A percentile compares a stretch with the other conserved stretches of the same genome.
Conservation (phyloP, 2,329 filamentous ascomycete species). For the Colletotrichum lentis region DNA sequence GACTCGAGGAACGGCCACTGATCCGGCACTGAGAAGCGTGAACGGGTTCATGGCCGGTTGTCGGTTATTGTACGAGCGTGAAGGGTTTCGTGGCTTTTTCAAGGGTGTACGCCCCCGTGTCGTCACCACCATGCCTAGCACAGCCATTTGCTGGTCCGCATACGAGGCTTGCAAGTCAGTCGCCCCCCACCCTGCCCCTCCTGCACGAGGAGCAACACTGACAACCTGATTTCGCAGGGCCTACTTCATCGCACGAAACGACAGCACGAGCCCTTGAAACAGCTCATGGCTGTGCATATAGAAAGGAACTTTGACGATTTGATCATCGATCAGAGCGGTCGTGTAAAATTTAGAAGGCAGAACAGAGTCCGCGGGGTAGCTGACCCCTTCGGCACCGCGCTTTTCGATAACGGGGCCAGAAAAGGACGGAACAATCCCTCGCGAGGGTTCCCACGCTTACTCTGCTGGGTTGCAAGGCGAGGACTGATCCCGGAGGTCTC, state of each 20-base stretch:
- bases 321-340: constrained; percentile 33
- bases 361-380: constrained; percentile 5
- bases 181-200: background rate
- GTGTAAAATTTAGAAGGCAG: constrained; percentile 32
- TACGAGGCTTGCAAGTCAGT: constrained; percentile 75
- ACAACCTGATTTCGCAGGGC: constrained; percentile 52
- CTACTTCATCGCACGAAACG: constrained; percentile 67
- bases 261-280: constrained; percentile 45
- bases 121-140: constrained; percentile 97
- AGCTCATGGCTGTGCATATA: constrained; percentile 26
- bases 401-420: background rate
- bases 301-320: constrained; percentile 18
- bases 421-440: constrained; percentile 6
- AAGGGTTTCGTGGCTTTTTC: constrained; percentile 88
- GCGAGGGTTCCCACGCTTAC: background rate
- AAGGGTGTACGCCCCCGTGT: constrained; percentile 90
- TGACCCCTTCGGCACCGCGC: constrained; percentile 1
- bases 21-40: constrained; percentile 84
- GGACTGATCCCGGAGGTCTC: constrained; percentile 3
- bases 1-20: constrained; percentile 84
- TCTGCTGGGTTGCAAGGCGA: constrained; percentile 14
- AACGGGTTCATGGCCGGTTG: constrained; percentile 83
- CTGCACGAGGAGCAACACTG: constrained; percentile 22
- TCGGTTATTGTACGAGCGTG: constrained; percentile 80
- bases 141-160: constrained; percentile 96